Evolutionary conservation across 2,329 filamentous ascomycete genomes (phyloP), one percentile per base, ranked within the genome.

Genomic region (Stagonosporopsis tanaceti): DNA sequence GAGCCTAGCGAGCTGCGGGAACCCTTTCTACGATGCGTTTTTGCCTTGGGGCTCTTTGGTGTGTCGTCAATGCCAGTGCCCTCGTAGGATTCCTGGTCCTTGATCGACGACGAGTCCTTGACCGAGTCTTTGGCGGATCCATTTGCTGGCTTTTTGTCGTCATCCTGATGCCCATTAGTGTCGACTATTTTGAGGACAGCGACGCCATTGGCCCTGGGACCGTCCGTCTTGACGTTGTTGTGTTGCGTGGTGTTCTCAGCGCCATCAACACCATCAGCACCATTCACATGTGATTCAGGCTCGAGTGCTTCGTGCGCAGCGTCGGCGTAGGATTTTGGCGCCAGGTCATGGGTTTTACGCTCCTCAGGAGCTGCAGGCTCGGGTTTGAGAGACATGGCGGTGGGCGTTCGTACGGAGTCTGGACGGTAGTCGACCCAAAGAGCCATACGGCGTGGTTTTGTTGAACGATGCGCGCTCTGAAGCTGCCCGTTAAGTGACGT

Each of bases 271-370:
- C 41, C 55, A 38, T 69, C 61, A 22, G 47, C 57, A 20, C 41
- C 56, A 30, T 63, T 64, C 27, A 44, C 65, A 64, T 72, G 68
- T 64, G 67, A 67, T 59, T 64, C 60, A 42, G 61, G 58, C 50
- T 68, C 54, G 27, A 73, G 59, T 53, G 66, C 71, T 56, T 75
- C 66, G 61, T 76, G 68, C 56, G 75, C 74, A 30, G 78, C 78
- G 59, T 78, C 78, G 32, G 76, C 77, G 64, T 78, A 81, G 45
- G 76, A 78, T 64, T 80, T 81, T 58, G 76, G 76, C 17, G 76
- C 65, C 32, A 80, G 72, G 34, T 75, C 57, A 17, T 76, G 72
- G 37, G 74, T 67, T 34, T 74, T 65, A 50, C 78, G 77, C 62
- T 77, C 75, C 38, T 73, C 65, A 14, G 78, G 76, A 57, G 70